Conservation (phyloP, 139 green algal species). For the Pleodorina starrii region DNA sequence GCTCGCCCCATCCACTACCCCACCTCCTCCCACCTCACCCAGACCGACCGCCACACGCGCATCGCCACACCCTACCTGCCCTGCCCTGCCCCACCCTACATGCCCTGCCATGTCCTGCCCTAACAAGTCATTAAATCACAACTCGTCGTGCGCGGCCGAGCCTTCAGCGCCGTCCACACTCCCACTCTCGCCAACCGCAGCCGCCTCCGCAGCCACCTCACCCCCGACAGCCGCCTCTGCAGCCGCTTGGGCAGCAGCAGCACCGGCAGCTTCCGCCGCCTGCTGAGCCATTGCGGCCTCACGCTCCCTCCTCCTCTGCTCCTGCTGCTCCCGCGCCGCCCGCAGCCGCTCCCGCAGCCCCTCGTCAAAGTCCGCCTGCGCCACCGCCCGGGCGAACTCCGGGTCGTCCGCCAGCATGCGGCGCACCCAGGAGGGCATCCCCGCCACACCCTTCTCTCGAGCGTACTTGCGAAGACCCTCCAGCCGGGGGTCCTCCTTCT, state of each 20-base stretch:
- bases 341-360: not conserved
- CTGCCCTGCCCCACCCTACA: not conserved
- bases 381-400: not conserved
- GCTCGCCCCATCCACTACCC: too few species aligned
- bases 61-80: not conserved
- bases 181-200: too few species aligned
- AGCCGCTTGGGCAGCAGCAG: not conserved
- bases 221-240: too few species aligned
- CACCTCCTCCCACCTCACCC: not conserved
- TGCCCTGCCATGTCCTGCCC: not conserved
- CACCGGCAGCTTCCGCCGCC: not conserved
- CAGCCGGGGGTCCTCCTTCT: not conserved
- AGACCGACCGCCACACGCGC: not conserved
- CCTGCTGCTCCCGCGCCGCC: not conserved
- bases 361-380: slow-evolving; percentile 13
- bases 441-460: not conserved
- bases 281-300: not conserved
- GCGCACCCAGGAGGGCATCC: slow-evolving; percentile 23
- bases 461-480: not conserved
- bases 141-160: not conserved
- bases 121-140: not conserved
- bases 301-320: not conserved
- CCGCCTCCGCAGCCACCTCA: not conserved
- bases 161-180: too few species aligned
- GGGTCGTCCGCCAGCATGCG: not conserved